Conservation (phyloP, 1,284 basidiomycete genomes). For the Pisolithus thermaeus region DNA sequence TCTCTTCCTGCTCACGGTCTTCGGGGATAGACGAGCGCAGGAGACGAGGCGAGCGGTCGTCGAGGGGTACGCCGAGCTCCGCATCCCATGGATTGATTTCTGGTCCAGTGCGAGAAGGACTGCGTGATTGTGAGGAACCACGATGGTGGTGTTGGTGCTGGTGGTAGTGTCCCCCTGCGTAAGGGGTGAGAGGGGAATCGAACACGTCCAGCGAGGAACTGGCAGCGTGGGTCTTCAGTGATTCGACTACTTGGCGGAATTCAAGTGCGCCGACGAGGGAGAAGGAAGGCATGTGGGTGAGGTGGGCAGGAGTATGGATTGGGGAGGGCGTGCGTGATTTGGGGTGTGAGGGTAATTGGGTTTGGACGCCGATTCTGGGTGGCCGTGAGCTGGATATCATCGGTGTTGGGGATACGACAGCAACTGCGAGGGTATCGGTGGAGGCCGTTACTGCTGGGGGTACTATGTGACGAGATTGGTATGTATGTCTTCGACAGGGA, state of each 20-base stretch:
- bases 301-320: conserved; percentile 28
- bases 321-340: conserved; percentile 35
- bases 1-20: conserved; percentile 9
- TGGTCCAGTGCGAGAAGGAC: conserved; percentile 25
- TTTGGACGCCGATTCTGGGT: conserved; percentile 37
- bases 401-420: conserved; percentile 18
- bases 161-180: conserved; percentile 68
- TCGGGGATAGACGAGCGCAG: conserved; percentile 28
- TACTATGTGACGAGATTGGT: conserved; percentile 13
- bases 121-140: conserved; percentile 27
- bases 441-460: conserved; percentile 5
- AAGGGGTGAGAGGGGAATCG: conserved; percentile 65
- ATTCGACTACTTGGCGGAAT: conserved; percentile 85
- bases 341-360: conserved; percentile 31
- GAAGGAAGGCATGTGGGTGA: conserved; percentile 67
- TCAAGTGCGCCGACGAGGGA: conserved; percentile 92
- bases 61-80: conserved; percentile 42
- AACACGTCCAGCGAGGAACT: conserved; percentile 54
- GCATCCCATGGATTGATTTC: conserved; percentile 46
- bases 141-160: conserved; percentile 49
- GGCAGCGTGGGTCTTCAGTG: conserved; percentile 63
- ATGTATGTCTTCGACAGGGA: conserved; percentile 14
- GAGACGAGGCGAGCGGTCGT: conserved; percentile 36
- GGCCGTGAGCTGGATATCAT: conserved; percentile 33
- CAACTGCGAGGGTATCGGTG: conserved; percentile 9